Evolutionary conservation across 306 rosid species (phyloP).

Genomic region (Cucumis hystrix): DNA sequence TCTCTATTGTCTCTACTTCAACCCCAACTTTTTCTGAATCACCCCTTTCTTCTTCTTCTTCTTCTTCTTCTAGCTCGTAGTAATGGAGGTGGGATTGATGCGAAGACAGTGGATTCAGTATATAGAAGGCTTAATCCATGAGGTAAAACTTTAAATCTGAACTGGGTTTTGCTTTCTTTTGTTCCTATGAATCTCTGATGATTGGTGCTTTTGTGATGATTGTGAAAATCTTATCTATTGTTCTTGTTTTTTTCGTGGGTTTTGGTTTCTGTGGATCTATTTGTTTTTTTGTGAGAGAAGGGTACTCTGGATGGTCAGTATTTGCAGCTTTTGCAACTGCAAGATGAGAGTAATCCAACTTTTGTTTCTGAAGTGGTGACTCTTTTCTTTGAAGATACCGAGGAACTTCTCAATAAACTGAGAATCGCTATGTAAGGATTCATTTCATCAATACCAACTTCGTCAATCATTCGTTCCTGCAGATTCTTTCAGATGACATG

Average conservation of each 20-base stretch:
- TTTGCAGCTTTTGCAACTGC: conserved; percentile 87
- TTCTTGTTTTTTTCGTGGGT: background rate
- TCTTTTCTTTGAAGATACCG: conserved; percentile 93
- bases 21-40: background rate
- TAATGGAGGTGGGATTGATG: conserved; percentile 91
- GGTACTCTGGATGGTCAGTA: conserved; percentile 75
- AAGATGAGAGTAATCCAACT: conserved; percentile 93
- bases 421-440: conserved; percentile 56
- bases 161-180: background rate
- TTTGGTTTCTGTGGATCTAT: conserved; percentile 10
- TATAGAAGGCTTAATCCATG: conserved; percentile 52
- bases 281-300: conserved; percentile 27
- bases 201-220: background rate
- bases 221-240: conserved; percentile 7
- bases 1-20: background rate
- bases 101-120: conserved; percentile 76
- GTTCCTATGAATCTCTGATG: background rate
- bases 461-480: background rate
- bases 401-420: conserved; percentile 86
- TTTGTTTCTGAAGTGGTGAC: conserved; percentile 88
- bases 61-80: background rate
- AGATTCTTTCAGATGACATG: conserved; percentile 10
- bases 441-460: background rate
- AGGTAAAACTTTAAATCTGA: conserved; percentile 33
- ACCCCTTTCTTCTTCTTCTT: background rate